Conservation (phyloP, 768 basidiomycete species). For the Lactarius quietus region DNA sequence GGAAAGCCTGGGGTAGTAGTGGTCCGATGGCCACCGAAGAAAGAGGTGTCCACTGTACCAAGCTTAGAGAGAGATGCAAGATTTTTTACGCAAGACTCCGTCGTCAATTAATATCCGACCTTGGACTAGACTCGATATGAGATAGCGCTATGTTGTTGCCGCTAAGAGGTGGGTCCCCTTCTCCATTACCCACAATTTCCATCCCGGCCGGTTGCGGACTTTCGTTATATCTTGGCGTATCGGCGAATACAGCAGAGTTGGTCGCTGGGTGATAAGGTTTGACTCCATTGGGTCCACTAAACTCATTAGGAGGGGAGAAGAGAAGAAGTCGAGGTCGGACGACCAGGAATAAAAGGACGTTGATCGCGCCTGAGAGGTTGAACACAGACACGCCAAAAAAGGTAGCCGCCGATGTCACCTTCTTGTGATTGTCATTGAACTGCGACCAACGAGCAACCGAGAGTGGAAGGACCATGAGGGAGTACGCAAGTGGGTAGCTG, state of each 20-base stretch:
- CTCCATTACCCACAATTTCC: too few relatives aligned
- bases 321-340: constrained; percentile 37
- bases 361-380: too few relatives aligned
- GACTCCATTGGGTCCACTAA: neutral
- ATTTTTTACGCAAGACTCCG: neutral
- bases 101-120: neutral
- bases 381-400: constrained; percentile 36
- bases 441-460: constrained; percentile 41
- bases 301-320: constrained; percentile 26
- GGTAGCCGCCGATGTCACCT: constrained; percentile 33
- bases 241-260: too few relatives aligned
- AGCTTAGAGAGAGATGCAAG: neutral
- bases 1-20: too few relatives aligned
- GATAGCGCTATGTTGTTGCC: neutral
- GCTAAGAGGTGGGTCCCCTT: too few relatives aligned
- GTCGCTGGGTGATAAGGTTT: neutral
- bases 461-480: constrained; percentile 35
- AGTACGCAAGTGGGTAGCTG: constrained; percentile 35
- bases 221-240: too few relatives aligned
- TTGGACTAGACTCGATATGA: neutral
- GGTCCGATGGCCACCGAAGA: too few relatives aligned
- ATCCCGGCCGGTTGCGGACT: too few relatives aligned
- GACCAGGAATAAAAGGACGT: too few relatives aligned
- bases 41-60: neutral
- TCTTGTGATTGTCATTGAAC: constrained; percentile 24